Base-by-base conservation (phyloP, 306 rosid genomes). In the Rosa chinensis region DNA sequence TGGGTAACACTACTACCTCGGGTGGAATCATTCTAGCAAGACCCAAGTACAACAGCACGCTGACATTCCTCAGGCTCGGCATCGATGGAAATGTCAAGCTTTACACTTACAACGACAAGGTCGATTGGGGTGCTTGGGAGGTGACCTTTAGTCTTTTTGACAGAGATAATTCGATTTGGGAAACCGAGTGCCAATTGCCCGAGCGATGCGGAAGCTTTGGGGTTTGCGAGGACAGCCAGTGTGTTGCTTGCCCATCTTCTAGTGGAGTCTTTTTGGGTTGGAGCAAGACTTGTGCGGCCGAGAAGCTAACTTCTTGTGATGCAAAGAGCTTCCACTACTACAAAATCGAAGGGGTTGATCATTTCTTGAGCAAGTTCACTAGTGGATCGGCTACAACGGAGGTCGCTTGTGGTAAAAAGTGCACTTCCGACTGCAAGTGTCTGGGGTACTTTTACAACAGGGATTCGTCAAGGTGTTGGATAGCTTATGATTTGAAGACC, bases 171-270 rank as follows among this genome's bases (percentile, higher is more conserved):
- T 49, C 1, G 0, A 11, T 39, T 0, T 73, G 76, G 75, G 84
- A 67, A 47, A 81, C 71, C 59, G 94, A 91, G 83, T 91, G 92
- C 50, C 92, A 88, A 72, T 86, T 89, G 83, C 94, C 92, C 0
- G 80, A 70, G 52, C 73, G 84, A 35, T 89, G 94, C 77, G 91
- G 89, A 8, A 76, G 39, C 3, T 79, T 84, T 56, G 91, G 97
- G 37, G 58, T 87, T 1, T 92, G 90, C 72, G 89, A 87, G 78
- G 85, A 87, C 4, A 85, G 81, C 75, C 91, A 92, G 18, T 92
- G 93, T 72, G 91, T 90, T 66, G 97, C 79, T 37, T 90, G 95
- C 50, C 97, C 92, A 0, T 82, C 80, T 70, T 70, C 84, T 37
- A 86, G 71, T 61, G 93, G 92, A 42, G 6, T 86, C 1, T 3